Evolutionary conservation across 257 asterid species (phyloP).

Genomic region (Eucommia ulmoides): DNA sequence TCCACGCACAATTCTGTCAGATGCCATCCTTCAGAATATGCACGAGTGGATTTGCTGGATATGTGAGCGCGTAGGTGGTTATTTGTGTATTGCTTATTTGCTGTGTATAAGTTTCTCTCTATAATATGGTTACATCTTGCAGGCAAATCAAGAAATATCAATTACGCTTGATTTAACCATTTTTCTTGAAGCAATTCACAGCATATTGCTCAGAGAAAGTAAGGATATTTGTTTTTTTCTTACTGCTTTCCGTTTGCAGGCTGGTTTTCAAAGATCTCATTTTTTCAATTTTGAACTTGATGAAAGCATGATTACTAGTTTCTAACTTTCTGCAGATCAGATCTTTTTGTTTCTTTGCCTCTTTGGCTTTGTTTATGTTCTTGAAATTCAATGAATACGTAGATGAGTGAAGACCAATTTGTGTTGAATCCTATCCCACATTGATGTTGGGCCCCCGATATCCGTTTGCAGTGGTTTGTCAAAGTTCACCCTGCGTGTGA

Average conservation of each 20-base stretch:
- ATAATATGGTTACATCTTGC: constrained; percentile 22
- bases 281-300: too few species aligned
- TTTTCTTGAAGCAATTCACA: constrained; percentile 71
- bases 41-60: constrained; percentile 75
- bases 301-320: too few species aligned
- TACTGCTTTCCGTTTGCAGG: background rate
- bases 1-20: constrained; percentile 44
- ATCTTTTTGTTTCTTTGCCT: too few species aligned
- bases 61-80: constrained; percentile 53
- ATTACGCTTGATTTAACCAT: constrained; percentile 37
- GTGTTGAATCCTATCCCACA: too few species aligned
- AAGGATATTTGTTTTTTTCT: background rate
- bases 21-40: constrained; percentile 42
- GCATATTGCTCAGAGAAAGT: constrained; percentile 56
- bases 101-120: constrained; percentile 6
- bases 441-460: too few species aligned
- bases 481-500: too few species aligned
- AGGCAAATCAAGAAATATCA: constrained; percentile 43
- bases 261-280: too few species aligned
- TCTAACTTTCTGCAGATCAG: too few species aligned
- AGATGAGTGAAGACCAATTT: too few species aligned
- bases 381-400: too few species aligned
- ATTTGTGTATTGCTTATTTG: constrained; percentile 9
- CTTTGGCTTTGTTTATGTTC: too few species aligned
- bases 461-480: too few species aligned